These are phyloP conservation scores for Spathaspora boniae DNA, from an alignment of 805 yeast species.

Conservation along the genomic window DNA sequence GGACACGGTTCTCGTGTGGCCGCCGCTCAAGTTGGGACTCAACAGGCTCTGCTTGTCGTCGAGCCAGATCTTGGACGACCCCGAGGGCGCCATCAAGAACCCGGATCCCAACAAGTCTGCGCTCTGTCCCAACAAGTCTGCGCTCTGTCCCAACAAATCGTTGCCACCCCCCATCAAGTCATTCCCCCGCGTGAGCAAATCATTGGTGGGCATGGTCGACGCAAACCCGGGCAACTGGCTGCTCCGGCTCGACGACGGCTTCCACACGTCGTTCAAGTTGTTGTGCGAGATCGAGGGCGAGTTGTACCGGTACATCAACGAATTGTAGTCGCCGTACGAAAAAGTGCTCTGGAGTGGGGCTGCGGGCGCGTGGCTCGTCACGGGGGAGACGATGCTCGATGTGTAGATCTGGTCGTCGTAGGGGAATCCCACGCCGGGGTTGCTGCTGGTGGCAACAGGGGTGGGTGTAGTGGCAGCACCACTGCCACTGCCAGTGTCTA, in stretches of 20 bases:
- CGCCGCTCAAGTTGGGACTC: slow-evolving; percentile 4
- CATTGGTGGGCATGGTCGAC: too few species aligned
- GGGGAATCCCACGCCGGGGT: slow-evolving; percentile 15
- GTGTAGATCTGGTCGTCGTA: slow-evolving; percentile 18
- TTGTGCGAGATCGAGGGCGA: slow-evolving; percentile 8
- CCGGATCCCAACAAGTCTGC: too few species aligned
- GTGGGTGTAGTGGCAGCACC: background rate
- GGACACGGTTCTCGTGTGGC: slow-evolving; percentile 17
- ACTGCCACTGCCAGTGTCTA: background rate
- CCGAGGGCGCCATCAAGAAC: slow-evolving; percentile 12
- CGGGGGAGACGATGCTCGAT: slow-evolving; percentile 8
- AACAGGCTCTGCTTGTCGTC: slow-evolving; percentile 12
- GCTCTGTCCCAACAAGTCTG: too few species aligned
- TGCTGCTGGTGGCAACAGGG: background rate
- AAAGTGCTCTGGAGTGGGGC: background rate
- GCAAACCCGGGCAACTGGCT: too few species aligned
- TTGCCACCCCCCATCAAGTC: background rate
- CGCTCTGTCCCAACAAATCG: too few species aligned
- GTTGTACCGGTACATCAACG: slow-evolving; percentile 7
- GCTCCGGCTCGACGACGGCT: too few species aligned
- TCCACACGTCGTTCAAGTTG: slow-evolving; percentile 8
- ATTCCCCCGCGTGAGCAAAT: background rate
- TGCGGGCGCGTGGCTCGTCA: background rate
- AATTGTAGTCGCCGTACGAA: slow-evolving; percentile 6
- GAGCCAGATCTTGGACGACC: slow-evolving; percentile 9